Evolutionary conservation across 345 rosid genomes (phyloP).

Genomic region (Lumnitzera racemosa): DNA sequence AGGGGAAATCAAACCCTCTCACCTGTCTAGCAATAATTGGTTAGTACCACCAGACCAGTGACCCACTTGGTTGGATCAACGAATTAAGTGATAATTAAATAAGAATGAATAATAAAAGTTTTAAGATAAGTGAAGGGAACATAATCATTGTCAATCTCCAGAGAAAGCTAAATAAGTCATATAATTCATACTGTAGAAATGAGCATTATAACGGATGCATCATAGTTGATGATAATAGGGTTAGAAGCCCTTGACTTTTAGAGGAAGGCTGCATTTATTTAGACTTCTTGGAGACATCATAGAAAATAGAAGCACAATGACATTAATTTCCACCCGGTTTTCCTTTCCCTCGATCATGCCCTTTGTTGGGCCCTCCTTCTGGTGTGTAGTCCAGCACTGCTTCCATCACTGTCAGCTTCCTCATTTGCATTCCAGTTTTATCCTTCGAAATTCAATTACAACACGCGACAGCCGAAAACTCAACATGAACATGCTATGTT

Average conservation of each 20-base stretch:
- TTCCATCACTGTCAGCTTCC: slow-evolving; percentile 2
- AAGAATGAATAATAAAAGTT: not conserved
- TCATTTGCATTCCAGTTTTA: not conserved
- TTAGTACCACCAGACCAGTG: too few relatives aligned
- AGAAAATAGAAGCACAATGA: not conserved
- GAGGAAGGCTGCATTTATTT: not conserved
- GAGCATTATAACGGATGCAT: slow-evolving; percentile 8
- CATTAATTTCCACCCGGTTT: not conserved
- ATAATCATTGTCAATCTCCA: slow-evolving; percentile 8
- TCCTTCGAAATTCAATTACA: not conserved
- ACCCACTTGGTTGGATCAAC: slow-evolving; percentile 6
- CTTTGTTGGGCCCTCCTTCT: slow-evolving; percentile 1
- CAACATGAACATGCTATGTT: too few relatives aligned
- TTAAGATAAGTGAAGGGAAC: slow-evolving; percentile 3
- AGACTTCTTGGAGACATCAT: not conserved
- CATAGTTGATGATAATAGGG: slow-evolving; percentile 1
- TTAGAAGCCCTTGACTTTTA: slow-evolving; percentile 2
- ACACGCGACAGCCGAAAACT: too few relatives aligned
- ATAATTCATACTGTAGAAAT: not conserved
- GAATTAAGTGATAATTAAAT: not conserved
- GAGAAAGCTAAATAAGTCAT: not conserved
- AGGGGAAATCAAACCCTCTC: too few relatives aligned
- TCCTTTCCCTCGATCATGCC: slow-evolving; percentile 6
- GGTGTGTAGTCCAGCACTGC: slow-evolving; percentile 8
- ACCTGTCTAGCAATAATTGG: too few relatives aligned